Percentiles rank a stretch among this genome's conserved stretches.
phyloP scores from a whole-genome alignment of 2,329 filamentous ascomycete genomes.

The Zymoseptoria tritici region DNA sequence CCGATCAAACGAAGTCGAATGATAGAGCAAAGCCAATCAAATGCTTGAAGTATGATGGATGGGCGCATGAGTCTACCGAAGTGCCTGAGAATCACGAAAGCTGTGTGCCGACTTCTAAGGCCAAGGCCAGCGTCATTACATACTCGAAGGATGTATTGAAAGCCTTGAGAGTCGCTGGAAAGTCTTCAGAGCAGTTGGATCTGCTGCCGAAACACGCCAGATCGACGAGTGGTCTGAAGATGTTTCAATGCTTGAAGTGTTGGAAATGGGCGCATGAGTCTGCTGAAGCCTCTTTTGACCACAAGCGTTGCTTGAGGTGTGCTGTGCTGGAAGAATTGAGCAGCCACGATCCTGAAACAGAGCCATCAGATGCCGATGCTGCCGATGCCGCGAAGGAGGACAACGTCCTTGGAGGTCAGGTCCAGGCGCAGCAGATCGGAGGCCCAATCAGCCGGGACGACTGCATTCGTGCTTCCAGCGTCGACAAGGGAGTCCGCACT shows the following conservation, averaged over 20 bases:
- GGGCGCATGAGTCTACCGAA: not conserved
- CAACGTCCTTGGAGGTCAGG: no score
- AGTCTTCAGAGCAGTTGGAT: not conserved
- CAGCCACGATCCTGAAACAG: not conserved
- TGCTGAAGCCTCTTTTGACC: not conserved
- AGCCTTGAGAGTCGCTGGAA: not conserved
- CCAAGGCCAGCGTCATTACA: not conserved
- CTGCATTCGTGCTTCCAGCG: not conserved
- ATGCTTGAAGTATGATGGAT: not conserved
- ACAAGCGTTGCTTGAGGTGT: not conserved
- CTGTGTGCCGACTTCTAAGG: not conserved
- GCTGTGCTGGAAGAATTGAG: not conserved
- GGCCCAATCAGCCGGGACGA: not conserved
- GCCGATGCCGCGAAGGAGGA: not conserved
- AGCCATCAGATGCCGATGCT: not conserved
- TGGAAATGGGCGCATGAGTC: not conserved
- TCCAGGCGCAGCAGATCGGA: not conserved
- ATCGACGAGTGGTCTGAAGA: not conserved
- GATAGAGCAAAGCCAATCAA: no score
- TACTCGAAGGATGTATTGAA: not conserved
- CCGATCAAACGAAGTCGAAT: no score
- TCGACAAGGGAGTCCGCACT: not conserved
- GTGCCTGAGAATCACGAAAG: not conserved
- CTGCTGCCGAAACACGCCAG: not conserved
- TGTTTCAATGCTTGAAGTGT: not conserved